Evolutionary conservation across 2,329 filamentous ascomycete genomes (phyloP).

Genomic region (Colletotrichum spinosum): DNA sequence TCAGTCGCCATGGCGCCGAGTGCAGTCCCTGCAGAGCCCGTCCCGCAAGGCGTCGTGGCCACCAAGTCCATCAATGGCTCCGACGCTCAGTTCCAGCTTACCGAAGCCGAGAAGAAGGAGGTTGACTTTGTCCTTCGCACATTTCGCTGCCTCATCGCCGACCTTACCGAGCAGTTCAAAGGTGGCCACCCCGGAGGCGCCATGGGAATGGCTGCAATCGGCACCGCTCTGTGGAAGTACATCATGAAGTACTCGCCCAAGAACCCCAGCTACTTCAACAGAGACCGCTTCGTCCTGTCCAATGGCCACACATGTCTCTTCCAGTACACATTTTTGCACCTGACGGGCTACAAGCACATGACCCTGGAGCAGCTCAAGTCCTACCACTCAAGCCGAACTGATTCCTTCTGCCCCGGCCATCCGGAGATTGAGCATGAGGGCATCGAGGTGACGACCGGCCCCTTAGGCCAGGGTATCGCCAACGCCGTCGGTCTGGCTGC

Average conservation of each 20-base stretch:
- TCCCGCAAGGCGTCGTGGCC: constrained; percentile 24
- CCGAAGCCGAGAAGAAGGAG: constrained; percentile 28
- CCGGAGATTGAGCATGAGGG: constrained; percentile 69
- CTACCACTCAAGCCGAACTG: constrained; percentile 57
- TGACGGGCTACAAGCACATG: constrained; percentile 65
- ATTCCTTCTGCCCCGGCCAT: constrained; percentile 65
- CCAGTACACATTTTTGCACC: constrained; percentile 65
- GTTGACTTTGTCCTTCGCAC: constrained; percentile 61
- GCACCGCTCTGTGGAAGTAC: constrained; percentile 70
- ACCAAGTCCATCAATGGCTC: constrained; percentile 28
- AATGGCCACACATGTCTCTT: constrained; percentile 70
- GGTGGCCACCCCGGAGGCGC: constrained; percentile 74
- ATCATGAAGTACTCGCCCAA: constrained; percentile 69
- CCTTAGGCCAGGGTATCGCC: constrained; percentile 69
- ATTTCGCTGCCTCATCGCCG: constrained; percentile 73
- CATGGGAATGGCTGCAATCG: constrained; percentile 72
- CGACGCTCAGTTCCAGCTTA: constrained; percentile 27
- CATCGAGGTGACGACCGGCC: constrained; percentile 70
- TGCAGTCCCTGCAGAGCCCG: constrained; percentile 26
- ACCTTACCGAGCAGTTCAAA: constrained; percentile 77
- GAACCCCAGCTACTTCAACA: constrained; percentile 68
- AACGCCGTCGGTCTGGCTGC: constrained; percentile 71
- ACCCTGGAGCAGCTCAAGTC: constrained; percentile 68
- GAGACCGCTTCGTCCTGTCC: constrained; percentile 72
- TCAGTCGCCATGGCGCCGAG: constrained; percentile 34